Evolutionary conservation across 305 asterid species (phyloP), one percentile per base, ranked within the genome.

Genomic region (Withania somnifera): DNA sequence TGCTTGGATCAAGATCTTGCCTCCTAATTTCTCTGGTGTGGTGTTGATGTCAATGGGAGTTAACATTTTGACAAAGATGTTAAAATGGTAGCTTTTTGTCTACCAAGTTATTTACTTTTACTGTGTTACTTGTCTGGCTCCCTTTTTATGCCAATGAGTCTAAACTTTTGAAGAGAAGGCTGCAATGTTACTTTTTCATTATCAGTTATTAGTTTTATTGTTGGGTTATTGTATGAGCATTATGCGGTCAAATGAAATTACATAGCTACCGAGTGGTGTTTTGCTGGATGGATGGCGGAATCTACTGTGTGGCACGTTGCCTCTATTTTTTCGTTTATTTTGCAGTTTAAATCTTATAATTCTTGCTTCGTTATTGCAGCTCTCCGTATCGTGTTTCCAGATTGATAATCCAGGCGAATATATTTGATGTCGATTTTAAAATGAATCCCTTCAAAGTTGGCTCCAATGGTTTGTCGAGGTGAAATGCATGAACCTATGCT

Each of bases 31-130:
- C 87, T 73, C 83, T 87, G 98, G 97, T 52, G 93, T 88, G 36
- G 83, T 78, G 71, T 88, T 88, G 86, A 97, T 91, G 97, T 89
- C 98, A 82, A 82, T 88, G 97, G 97, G 95, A 73, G 93, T 97
- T 83, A 90, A 88, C 78, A 88, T 92, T 76, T 86, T 97, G 91
- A 86, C 98, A 45, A 92, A 89, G 89, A 91, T 95, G 98, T 86
- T 97, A 86, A 91, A 83, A 89, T 95, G 99, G 99, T 96, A 90
- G 14, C 38, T 45, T 58, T 78, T 47, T 20, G 36, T 22, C 83
- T 80, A 51, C 50, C 36, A 73, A 50, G 61, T 73, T 68, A 24
- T 73, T 79, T 17, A 13, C 36, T 53, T 69, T 69, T 80, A 22
- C 67, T 54, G 71, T 30, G 42, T 63, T 76, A 14, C 64, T 19